These are phyloP conservation scores for Heterobasidion irregulare DNA, from an alignment of 1,284 basidiomycete species.

Conservation along the genomic window DNA sequence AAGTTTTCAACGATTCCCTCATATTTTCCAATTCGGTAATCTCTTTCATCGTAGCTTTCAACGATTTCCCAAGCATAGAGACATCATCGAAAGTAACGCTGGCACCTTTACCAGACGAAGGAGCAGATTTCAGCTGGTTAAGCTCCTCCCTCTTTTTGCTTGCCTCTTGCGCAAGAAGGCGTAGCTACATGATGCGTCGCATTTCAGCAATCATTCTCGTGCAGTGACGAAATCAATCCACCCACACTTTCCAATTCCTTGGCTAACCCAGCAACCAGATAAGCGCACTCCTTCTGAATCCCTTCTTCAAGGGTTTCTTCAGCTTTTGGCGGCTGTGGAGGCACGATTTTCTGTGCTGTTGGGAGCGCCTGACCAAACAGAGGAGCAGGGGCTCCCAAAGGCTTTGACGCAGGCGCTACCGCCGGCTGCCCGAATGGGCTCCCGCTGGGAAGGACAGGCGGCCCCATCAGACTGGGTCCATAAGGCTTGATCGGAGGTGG, in stretches of 20 bases:
- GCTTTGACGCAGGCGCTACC: neutral
- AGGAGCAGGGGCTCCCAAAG: neutral
- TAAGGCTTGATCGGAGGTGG: neutral
- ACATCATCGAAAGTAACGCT: neutral
- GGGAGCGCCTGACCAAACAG: slow-evolving; percentile 13
- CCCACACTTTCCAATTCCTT: slow-evolving; percentile 49
- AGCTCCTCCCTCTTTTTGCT: neutral
- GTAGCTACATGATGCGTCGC: slow-evolving; percentile 29
- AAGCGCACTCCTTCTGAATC: slow-evolving; percentile 51
- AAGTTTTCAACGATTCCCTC: slow-evolving; percentile 29
- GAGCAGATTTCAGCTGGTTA: neutral
- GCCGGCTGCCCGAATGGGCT: neutral
- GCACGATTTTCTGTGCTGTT: slow-evolving; percentile 5
- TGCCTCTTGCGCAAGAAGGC: slow-evolving; percentile 19
- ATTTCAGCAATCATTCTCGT: slow-evolving; percentile 1
- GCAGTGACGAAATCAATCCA: slow-evolving; percentile 3
- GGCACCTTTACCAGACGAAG: neutral
- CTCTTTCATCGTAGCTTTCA: slow-evolving; percentile 41
- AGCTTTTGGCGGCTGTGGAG: slow-evolving; percentile 7
- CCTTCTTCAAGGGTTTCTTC: slow-evolving; percentile 31
- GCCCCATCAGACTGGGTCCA: neutral
- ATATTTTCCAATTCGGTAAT: slow-evolving; percentile 40
- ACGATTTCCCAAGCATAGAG: slow-evolving; percentile 37
- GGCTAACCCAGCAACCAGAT: slow-evolving; percentile 32
- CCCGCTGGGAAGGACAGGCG: slow-evolving; percentile 6